Percentiles rank a stretch among this genome's conserved stretches.
Evolutionary conservation across 805 yeast genomes (phyloP).

Genomic region (Candida railenensis): DNA sequence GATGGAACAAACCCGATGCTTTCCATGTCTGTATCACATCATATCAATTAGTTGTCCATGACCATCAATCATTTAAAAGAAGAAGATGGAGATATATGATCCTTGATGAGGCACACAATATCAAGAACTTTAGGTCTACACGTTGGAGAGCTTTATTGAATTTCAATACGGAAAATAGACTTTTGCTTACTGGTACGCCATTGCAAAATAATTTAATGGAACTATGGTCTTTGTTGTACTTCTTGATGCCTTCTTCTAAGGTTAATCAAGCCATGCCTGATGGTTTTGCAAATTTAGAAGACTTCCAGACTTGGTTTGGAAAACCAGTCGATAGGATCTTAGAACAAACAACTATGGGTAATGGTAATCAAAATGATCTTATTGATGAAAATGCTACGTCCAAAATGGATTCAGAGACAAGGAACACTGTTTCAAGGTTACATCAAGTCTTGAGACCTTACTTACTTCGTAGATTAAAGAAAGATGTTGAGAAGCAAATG

Average conservation of each 20-base stretch:
- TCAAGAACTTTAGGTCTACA: constrained; percentile 92
- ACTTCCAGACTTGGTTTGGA: constrained; percentile 99
- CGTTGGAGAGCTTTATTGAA: constrained; percentile 96
- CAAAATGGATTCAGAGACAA: constrained; percentile 70
- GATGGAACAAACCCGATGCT: constrained; percentile 96
- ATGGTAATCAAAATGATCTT: constrained; percentile 37
- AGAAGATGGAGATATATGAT: constrained; percentile 96
- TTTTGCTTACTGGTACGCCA: constrained; percentile 94
- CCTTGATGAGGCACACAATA: constrained; percentile 96
- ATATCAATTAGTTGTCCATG: constrained; percentile 96
- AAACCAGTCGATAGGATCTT: constrained; percentile 90
- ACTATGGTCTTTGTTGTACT: constrained; percentile 92
- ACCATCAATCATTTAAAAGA: constrained; percentile 88
- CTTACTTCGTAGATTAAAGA: constrained; percentile 83
- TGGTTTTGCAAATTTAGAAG: constrained; percentile 94
- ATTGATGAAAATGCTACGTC: constrained; percentile 36
- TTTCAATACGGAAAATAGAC: constrained; percentile 86
- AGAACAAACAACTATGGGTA: constrained; percentile 59
- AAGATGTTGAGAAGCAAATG: constrained; percentile 98
- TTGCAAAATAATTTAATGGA: constrained; percentile 93
- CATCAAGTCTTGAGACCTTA: constrained; percentile 96
- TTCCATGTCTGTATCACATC: constrained; percentile 98
- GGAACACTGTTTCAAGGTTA: constrained; percentile 78
- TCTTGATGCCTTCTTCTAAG: constrained; percentile 89
- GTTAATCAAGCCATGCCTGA: constrained; percentile 77